A percentile compares a stretch with the other conserved stretches of the same genome.
phyloP scores from a whole-genome alignment of 352 stramenopile species.

The Salisapilia sapeloensis region DNA sequence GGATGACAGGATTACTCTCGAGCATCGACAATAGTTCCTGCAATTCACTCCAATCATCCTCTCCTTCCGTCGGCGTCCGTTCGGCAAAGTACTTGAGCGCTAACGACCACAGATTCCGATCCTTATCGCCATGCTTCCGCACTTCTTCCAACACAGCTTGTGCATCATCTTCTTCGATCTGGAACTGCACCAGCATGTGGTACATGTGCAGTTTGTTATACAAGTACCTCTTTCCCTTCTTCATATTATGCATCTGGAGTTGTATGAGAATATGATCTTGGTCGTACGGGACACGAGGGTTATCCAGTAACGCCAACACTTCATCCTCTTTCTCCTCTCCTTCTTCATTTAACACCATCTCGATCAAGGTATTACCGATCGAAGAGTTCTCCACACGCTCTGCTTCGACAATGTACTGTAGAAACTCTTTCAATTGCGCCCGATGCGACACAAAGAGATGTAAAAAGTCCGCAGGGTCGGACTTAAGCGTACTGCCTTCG shows the following conservation, averaged over 20 bases:
- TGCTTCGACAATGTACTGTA: slow-evolving; percentile 82
- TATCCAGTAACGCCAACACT: slow-evolving; percentile 80
- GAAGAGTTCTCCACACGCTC: slow-evolving; percentile 79
- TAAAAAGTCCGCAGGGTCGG: slow-evolving; percentile 76
- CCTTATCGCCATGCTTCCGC: slow-evolving; percentile 78
- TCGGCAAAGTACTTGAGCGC: slow-evolving; percentile 84
- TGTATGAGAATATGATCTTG: slow-evolving; percentile 87
- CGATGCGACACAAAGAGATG: slow-evolving; percentile 87
- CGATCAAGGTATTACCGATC: slow-evolving; percentile 79
- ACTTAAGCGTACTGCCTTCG: slow-evolving; percentile 37
- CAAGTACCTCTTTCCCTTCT: slow-evolving; percentile 85
- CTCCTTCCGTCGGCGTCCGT: slow-evolving; percentile 33
- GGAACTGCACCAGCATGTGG: slow-evolving; percentile 88
- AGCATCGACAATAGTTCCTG: slow-evolving; percentile 65
- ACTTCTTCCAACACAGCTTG: slow-evolving; percentile 80
- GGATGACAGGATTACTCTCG: slow-evolving; percentile 65
- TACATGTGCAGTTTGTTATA: slow-evolving; percentile 92
- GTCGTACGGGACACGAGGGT: slow-evolving; percentile 82
- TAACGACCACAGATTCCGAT: slow-evolving; percentile 82
- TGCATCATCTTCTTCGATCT: slow-evolving; percentile 86
- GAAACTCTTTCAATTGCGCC: slow-evolving; percentile 72
- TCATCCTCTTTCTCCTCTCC: slow-evolving; percentile 57
- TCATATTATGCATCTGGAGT: slow-evolving; percentile 84
- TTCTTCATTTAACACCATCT: slow-evolving; percentile 76
- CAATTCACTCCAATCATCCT: slow-evolving; percentile 69